Percentiles rank a stretch among this genome's conserved stretches.
Evolutionary conservation across 768 basidiomycete genomes (phyloP).

Genomic region (Jaapia argillacea): DNA sequence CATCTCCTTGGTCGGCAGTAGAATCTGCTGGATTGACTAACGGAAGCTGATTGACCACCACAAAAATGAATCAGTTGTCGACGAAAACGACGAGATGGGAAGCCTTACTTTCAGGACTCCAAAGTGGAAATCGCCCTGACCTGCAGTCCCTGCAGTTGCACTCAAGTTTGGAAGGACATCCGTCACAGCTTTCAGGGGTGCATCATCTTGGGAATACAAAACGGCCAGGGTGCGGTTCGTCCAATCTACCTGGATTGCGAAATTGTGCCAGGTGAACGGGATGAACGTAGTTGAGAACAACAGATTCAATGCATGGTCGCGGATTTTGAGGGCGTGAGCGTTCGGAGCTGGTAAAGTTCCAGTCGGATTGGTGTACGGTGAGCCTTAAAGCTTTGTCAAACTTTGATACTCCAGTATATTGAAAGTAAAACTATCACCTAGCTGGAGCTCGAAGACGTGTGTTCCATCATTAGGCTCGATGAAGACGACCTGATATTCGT

Average conservation of each 20-base stretch:
- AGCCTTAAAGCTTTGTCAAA: conserved; percentile 30
- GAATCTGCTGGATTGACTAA: conserved; percentile 37
- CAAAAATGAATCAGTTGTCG: background rate
- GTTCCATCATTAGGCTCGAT: conserved; percentile 48
- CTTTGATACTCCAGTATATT: no score
- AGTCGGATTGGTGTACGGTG: conserved; percentile 46
- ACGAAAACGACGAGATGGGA: no score
- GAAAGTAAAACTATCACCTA: no score
- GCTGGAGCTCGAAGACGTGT: conserved; percentile 49
- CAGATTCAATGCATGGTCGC: conserved; percentile 39
- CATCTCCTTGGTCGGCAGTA: conserved; percentile 37
- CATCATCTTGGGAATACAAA: conserved; percentile 36
- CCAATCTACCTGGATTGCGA: conserved; percentile 51
- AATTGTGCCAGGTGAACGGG: conserved; percentile 43
- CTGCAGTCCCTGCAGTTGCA: conserved; percentile 27
- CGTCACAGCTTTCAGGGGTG: conserved; percentile 32
- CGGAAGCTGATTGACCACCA: conserved; percentile 30
- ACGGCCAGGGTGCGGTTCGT: conserved; percentile 35
- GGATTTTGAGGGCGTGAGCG: conserved; percentile 42
- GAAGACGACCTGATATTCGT: conserved; percentile 49
- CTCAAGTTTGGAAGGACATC: conserved; percentile 30
- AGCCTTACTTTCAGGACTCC: conserved; percentile 43
- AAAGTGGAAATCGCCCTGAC: conserved; percentile 53
- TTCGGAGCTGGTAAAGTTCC: conserved; percentile 29
- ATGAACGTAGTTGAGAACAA: conserved; percentile 40